Evolutionary conservation across 257 asterid species (phyloP).

Genomic region (Buddleja alternifolia): DNA sequence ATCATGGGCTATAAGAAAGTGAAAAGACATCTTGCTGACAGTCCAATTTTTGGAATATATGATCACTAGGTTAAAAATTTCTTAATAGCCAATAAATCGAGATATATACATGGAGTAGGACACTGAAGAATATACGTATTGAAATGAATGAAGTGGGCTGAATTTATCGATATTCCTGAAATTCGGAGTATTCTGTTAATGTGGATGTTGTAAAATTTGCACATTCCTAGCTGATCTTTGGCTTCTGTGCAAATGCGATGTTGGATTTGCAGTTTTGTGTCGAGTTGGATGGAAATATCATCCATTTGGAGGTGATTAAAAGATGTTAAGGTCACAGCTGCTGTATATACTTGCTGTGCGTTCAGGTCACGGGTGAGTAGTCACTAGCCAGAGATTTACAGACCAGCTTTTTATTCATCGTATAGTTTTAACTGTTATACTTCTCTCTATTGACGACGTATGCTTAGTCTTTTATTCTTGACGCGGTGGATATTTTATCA

Average conservation of each 20-base stretch:
- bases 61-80: conserved; percentile 22
- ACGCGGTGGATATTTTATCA: conserved; percentile 1
- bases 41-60: conserved; percentile 3
- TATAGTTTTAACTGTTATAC: conserved; percentile 23
- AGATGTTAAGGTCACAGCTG: conserved; percentile 24
- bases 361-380: conserved; percentile 25
- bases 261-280: background rate
- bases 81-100: conserved; percentile 3
- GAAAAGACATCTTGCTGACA: conserved; percentile 2
- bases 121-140: background rate
- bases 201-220: conserved; percentile 16
- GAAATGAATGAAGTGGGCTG: conserved; percentile 14
- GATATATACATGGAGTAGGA: conserved; percentile 10
- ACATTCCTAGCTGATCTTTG: background rate
- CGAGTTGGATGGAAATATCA: conserved; percentile 10
- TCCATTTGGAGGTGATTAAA: conserved; percentile 11
- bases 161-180: background rate
- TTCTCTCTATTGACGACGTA: conserved; percentile 14
- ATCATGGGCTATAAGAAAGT: background rate
- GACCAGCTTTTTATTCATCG: conserved; percentile 17
- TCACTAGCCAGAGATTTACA: conserved; percentile 17
- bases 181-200: background rate
- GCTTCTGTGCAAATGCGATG: background rate
- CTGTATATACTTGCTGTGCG: conserved; percentile 33
- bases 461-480: conserved; percentile 23